A percentile compares a stretch with the other conserved stretches of the same genome.
phyloP scores from a whole-genome alignment of 805 yeast genomes.

The Scheffersomyces ergatensis region DNA sequence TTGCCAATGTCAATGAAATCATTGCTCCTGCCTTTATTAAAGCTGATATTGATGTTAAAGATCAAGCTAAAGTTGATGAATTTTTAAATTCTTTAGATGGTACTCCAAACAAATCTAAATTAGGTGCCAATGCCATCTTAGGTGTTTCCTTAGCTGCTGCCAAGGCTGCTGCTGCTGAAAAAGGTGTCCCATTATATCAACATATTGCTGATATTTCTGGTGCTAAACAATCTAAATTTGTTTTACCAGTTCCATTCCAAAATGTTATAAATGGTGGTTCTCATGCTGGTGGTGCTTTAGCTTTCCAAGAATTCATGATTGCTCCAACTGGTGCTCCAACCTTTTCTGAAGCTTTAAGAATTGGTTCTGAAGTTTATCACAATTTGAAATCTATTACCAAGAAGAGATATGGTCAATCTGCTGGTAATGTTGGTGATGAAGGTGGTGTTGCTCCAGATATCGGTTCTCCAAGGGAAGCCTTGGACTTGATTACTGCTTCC shows the following conservation, averaged over 20 bases:
- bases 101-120: slow-evolving; percentile 93
- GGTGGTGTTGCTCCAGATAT: slow-evolving; percentile 99
- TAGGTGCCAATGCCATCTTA: slow-evolving; percentile 97
- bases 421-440: slow-evolving; percentile 99
- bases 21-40: slow-evolving; percentile 91
- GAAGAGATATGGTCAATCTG: slow-evolving; percentile 95
- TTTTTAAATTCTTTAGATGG: slow-evolving; percentile 89
- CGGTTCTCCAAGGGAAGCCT: slow-evolving; percentile 92
- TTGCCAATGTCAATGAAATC: slow-evolving; percentile 89
- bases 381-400: slow-evolving; percentile 87
- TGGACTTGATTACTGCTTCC: slow-evolving; percentile 88
- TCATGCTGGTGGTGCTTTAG: slow-evolving; percentile 99
- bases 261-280: slow-evolving; percentile 99
- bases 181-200: slow-evolving; percentile 87
- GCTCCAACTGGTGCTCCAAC: slow-evolving; percentile 90
- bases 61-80: slow-evolving; percentile 85
- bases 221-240: slow-evolving; percentile 75
- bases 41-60: slow-evolving; percentile 77
- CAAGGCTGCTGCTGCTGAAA: slow-evolving; percentile 97
- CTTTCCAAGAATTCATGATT: slow-evolving; percentile 99
- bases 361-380: slow-evolving; percentile 98
- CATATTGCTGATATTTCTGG: slow-evolving; percentile 83
- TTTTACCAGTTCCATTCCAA: slow-evolving; percentile 98
- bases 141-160: slow-evolving; percentile 98
- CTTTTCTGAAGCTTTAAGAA: slow-evolving; percentile 94